Percentiles rank a stretch among this genome's conserved stretches.
phyloP scores from a whole-genome alignment of 106 monocot species.

The Dendrobium officinale region DNA sequence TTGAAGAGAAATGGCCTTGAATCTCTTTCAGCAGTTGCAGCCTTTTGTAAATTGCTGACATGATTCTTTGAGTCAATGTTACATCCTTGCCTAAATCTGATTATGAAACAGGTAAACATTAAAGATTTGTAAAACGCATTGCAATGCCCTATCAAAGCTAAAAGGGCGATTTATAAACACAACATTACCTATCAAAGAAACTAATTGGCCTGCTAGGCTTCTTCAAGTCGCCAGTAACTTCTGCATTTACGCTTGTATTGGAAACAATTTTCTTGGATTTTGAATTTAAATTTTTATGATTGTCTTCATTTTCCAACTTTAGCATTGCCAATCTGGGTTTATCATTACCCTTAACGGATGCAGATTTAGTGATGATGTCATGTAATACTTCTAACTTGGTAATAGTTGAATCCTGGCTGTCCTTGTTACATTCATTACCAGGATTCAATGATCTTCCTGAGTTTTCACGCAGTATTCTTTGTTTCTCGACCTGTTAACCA shows the following conservation, averaged over 20 bases:
- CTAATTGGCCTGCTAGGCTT: constrained; percentile 23
- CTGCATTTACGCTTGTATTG: constrained; percentile 6
- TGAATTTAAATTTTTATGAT: constrained; percentile 4
- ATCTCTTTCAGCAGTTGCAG: constrained; percentile 54
- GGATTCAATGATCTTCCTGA: constrained; percentile 21
- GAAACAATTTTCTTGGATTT: constrained; percentile 1
- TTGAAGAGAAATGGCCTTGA: constrained; percentile 78
- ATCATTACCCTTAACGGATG: constrained; percentile 6
- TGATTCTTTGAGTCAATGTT: constrained; percentile 18
- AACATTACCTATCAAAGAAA: constrained; percentile 80
- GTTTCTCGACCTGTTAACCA: constrained; percentile 57
- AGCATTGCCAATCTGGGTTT: neutral
- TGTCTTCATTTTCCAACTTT: constrained; percentile 9
- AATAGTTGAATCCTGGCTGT: constrained; percentile 2
- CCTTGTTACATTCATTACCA: constrained; percentile 12
- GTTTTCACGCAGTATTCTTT: constrained; percentile 60
- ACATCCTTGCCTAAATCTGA: constrained; percentile 55
- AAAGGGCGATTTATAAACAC: neutral
- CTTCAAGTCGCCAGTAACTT: constrained; percentile 14
- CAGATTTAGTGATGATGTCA: neutral
- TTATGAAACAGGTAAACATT: neutral
- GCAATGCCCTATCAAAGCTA: neutral
- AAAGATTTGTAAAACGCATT: neutral
- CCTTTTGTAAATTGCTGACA: constrained; percentile 17
- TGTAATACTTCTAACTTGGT: constrained; percentile 1